Base-by-base conservation (phyloP, 73 alveolate species). In the Urostyla sp. region DNA sequence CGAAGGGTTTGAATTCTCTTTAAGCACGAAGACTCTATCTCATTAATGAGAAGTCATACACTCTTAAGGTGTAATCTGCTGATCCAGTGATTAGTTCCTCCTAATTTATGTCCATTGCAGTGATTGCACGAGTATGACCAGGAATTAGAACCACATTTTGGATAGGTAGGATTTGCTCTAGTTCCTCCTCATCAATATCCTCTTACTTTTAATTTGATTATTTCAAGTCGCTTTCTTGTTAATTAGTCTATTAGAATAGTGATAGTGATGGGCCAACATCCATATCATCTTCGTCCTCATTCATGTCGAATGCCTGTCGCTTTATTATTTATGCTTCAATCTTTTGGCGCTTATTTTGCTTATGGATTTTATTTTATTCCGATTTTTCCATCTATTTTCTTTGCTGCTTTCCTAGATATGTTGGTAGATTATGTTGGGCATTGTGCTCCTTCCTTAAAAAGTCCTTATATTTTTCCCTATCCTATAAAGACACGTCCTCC, bases 1-100 rank as follows among this genome's bases (percentile, higher is more conserved):
- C 96, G 61, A 57, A 60, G 37, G 96, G 96, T 13, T 78, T 53
- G 46, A 58, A 85, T 31, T 79, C 81, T 79, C 91, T 78, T 60
- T 80, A 69, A 4, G 91, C 40, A 21, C 54, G 72, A 48, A 80
- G 60, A 16, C 61, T 46, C 20, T 79, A 69, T 37, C 86, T 89
- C 96, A 90, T 90, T 0, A 90, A 89, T 28, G 85, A 72, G 67
- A 90, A 86, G 46, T 90, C 96, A 94, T 94, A 90, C 50, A 90
- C 46, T 73, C 84, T 90, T 7, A 86, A 79, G 0, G 30, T 48
- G 54, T 75, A 87, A 57, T 90, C 96, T 51, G 54, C 28, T 31
- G 88, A 80, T 16, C 94, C 94, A 28, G 94, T 60, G 10, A 77
- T 80, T 75, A 86, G 45, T 35, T 92, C 67, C 38, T 78, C 61